Percentiles rank a stretch among this genome's conserved stretches.
Conservation (phyloP, 2,329 filamentous ascomycete species). For the Ophiostoma ulmi region DNA sequence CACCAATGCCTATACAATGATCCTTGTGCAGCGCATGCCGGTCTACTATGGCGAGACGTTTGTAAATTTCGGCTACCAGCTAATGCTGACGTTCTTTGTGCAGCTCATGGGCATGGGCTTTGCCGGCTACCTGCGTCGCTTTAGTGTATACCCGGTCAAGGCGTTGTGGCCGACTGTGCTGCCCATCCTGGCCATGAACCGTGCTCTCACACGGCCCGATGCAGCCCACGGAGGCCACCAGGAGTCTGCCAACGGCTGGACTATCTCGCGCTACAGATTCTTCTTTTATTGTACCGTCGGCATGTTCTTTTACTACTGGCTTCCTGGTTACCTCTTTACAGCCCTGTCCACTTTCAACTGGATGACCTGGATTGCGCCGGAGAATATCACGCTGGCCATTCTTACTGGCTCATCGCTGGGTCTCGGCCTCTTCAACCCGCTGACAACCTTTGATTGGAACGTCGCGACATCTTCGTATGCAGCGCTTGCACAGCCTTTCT, state of each 20-base stretch:
- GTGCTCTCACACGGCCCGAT: conserved; percentile 57
- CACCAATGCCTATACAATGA: conserved; percentile 44
- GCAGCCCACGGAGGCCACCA: conserved; percentile 45
- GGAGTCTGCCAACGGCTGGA: conserved; percentile 53
- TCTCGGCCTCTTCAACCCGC: conserved; percentile 34
- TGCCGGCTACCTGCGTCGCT: conserved; percentile 54
- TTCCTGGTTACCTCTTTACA: conserved; percentile 53
- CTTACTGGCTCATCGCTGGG: conserved; percentile 42
- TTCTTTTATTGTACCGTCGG: conserved; percentile 54
- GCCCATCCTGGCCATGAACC: conserved; percentile 58
- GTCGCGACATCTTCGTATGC: conserved; percentile 45
- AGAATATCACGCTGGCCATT: conserved; percentile 42
- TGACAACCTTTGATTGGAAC: conserved; percentile 39
- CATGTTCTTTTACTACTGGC: conserved; percentile 52
- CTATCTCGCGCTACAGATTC: conserved; percentile 55
- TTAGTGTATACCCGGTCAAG: conserved; percentile 55
- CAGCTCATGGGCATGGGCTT: conserved; percentile 60
- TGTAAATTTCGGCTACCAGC: conserved; percentile 54
- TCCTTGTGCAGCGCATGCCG: conserved; percentile 36
- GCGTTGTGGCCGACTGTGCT: conserved; percentile 61
- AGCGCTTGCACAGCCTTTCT: conserved; percentile 49
- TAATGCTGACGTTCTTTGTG: conserved; percentile 55
- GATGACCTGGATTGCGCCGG: conserved; percentile 44
- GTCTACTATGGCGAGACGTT: conserved; percentile 46
- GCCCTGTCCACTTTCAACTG: conserved; percentile 42